Evolutionary conservation across 2,329 filamentous ascomycete species (phyloP).

Genomic region (Paecilomyces sp.): DNA sequence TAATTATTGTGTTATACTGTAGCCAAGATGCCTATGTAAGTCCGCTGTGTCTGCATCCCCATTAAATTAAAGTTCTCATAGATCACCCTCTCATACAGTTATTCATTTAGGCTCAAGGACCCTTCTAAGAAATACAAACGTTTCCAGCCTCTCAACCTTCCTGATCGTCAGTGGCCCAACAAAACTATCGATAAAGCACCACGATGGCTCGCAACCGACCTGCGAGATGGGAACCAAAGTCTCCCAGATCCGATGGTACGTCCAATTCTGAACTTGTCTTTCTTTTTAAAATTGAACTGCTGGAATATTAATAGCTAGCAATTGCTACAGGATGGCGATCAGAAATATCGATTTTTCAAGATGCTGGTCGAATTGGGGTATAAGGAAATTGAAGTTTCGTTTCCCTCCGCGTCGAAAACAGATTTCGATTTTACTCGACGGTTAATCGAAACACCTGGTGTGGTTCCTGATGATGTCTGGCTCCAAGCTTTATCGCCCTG

Average conservation of each 20-base stretch:
- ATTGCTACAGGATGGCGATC: constrained; percentile 66
- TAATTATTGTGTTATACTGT: too few species aligned
- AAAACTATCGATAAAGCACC: constrained; percentile 78
- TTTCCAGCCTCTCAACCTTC: constrained; percentile 40
- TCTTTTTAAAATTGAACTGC: background rate
- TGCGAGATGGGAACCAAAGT: constrained; percentile 91
- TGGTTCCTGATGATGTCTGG: constrained; percentile 81
- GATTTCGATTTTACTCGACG: constrained; percentile 93
- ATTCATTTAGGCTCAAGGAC: constrained; percentile 36
- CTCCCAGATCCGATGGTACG: constrained; percentile 85
- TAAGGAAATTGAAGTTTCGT: constrained; percentile 96
- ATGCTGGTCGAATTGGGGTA: constrained; percentile 89
- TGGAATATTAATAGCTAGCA: too few species aligned
- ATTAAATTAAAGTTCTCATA: background rate
- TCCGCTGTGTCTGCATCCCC: too few species aligned
- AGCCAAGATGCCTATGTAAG: constrained; percentile 32
- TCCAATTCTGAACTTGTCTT: background rate
- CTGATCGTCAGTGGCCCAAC: constrained; percentile 64
- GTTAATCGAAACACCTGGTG: constrained; percentile 75
- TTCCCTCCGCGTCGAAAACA: constrained; percentile 87
- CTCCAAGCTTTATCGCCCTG: constrained; percentile 90
- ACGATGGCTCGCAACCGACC: constrained; percentile 81
- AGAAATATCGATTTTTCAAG: constrained; percentile 93
- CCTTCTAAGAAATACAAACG: constrained; percentile 42
- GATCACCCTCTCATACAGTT: background rate